These are phyloP conservation scores for Aspergillus tubingensis DNA, from an alignment of 2,329 filamentous ascomycete species.

Conservation along the genomic window DNA sequence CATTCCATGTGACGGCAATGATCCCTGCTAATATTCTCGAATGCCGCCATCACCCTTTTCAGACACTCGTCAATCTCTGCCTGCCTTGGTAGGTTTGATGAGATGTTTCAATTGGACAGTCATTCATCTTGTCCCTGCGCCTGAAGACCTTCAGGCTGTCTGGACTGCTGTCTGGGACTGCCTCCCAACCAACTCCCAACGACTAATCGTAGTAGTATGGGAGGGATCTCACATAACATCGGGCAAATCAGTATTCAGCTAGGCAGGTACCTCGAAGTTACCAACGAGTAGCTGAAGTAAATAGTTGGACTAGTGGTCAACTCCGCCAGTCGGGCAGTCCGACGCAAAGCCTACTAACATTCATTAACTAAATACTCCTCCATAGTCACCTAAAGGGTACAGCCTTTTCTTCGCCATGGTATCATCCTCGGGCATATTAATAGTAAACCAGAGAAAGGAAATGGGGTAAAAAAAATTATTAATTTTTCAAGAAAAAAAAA, in stretches of 20 bases:
- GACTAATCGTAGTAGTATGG: no score
- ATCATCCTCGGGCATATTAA: background rate
- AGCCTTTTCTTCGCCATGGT: background rate
- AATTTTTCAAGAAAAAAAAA: no score
- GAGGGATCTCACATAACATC: background rate
- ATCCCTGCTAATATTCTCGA: constrained; percentile 1
- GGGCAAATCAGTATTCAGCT: background rate
- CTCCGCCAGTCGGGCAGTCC: background rate
- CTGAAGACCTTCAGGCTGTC: background rate
- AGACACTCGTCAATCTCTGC: background rate
- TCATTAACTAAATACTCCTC: background rate
- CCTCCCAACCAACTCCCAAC: background rate
- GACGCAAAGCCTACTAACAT: background rate
- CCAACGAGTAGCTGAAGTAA: background rate
- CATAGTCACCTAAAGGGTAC: background rate
- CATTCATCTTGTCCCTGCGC: background rate
- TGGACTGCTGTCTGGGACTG: background rate
- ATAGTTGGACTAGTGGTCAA: background rate
- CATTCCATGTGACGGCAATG: constrained; percentile 4
- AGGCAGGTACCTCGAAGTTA: background rate
- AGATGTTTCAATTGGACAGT: background rate
- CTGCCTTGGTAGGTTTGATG: background rate
- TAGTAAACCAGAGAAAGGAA: constrained; percentile 3
- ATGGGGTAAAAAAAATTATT: no score
- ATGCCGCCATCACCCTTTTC: background rate